These are phyloP conservation scores for Anthoceros angustus DNA, from an alignment of 225 moss, liverwort and hornwort genomes.

Conservation along the genomic window DNA sequence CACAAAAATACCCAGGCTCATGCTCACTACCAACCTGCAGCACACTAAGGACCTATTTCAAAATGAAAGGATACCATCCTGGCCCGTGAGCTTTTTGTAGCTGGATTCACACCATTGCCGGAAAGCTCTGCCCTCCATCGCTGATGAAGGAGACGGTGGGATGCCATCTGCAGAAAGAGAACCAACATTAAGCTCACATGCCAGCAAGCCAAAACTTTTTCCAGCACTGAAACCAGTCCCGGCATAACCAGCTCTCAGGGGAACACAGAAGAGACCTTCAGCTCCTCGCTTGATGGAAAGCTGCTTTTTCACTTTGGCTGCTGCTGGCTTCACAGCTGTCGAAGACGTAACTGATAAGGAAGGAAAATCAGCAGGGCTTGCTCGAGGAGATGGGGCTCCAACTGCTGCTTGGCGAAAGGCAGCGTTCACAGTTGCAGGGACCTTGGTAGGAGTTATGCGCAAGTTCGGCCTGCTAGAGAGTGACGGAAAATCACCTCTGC, in stretches of 20 bases:
- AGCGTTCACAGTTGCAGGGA: slow-evolving; percentile 11
- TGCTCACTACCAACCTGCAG: not conserved
- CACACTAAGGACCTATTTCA: too few relatives aligned
- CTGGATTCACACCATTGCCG: slow-evolving; percentile 81
- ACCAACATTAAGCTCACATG: slow-evolving; percentile 21
- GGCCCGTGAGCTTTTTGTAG: slow-evolving; percentile 55
- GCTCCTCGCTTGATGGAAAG: slow-evolving; percentile 13
- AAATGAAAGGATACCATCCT: slow-evolving; percentile 24
- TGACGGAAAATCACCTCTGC: slow-evolving; percentile 62
- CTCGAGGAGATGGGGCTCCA: slow-evolving; percentile 20
- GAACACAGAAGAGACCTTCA: slow-evolving; percentile 16
- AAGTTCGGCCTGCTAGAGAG: slow-evolving; percentile 29
- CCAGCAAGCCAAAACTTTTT: slow-evolving; percentile 12
- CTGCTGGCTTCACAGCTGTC: slow-evolving; percentile 6
- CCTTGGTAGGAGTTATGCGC: slow-evolving; percentile 14
- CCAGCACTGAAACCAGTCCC: slow-evolving; percentile 7
- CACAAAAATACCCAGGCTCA: not conserved
- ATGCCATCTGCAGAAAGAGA: slow-evolving; percentile 21
- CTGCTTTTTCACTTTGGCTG: slow-evolving; percentile 23
- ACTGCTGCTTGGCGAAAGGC: slow-evolving; percentile 23
- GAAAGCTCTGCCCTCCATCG: slow-evolving; percentile 52
- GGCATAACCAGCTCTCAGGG: slow-evolving; percentile 3
- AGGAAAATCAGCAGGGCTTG: slow-evolving; percentile 34
- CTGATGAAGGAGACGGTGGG: slow-evolving; percentile 32
- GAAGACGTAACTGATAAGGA: slow-evolving; percentile 20